A percentile compares a stretch with the other conserved stretches of the same genome.
Evolutionary conservation across 106 monocot species (phyloP).

Genomic region (Platanthera guangdongensis): DNA sequence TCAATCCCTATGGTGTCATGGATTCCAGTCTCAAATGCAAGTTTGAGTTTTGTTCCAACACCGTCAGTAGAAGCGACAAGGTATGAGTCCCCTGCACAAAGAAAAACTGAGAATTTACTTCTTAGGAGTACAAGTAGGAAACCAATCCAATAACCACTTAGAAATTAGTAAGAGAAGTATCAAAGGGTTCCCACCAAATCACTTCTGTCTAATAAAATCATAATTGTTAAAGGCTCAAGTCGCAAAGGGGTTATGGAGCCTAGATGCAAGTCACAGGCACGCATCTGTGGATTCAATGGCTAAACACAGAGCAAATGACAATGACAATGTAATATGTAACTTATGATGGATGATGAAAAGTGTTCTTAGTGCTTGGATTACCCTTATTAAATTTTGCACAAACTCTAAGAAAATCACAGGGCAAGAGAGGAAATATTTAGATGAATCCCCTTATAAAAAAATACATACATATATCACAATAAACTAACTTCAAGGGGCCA

Average conservation of each 20-base stretch:
- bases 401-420: neutral
- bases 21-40: conserved; percentile 95
- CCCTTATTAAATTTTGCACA: neutral
- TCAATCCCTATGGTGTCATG: conserved; percentile 97
- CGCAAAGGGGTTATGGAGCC: too few species aligned
- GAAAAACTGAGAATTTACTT: neutral
- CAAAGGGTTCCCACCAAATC: neutral
- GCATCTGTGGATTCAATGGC: too few species aligned
- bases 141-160: neutral
- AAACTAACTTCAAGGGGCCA: neutral
- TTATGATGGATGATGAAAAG: too few species aligned
- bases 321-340: too few species aligned
- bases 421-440: neutral
- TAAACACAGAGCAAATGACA: too few species aligned
- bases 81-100: conserved; percentile 75
- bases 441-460: neutral
- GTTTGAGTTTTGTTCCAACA: conserved; percentile 93
- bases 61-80: conserved; percentile 98
- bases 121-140: neutral
- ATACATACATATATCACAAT: neutral
- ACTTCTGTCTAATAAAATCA: neutral
- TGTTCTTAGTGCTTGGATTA: too few species aligned
- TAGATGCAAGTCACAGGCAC: too few species aligned
- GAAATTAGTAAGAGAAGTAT: neutral
- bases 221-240: neutral